Conservation (phyloP, 75 land plant species). For the Picea glauca region DNA sequence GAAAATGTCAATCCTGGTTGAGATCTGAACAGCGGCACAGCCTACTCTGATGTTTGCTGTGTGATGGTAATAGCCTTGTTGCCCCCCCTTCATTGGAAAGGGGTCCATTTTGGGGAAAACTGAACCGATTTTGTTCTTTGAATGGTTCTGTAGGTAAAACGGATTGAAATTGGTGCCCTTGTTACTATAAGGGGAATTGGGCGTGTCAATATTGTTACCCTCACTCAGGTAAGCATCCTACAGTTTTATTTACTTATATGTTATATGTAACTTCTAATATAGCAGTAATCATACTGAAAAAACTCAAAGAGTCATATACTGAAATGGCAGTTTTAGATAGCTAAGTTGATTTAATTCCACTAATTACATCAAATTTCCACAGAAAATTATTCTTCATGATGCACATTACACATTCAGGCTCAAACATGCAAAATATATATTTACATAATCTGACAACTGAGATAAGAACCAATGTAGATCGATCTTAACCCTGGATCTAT, state of each 20-base stretch:
- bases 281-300: neutral
- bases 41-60: too few species aligned
- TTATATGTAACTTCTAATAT: constrained; percentile 1
- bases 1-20: too few species aligned
- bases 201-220: constrained; percentile 58
- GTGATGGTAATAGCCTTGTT: too few species aligned
- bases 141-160: constrained; percentile 45
- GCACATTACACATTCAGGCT: neutral
- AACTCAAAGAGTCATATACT: too few species aligned
- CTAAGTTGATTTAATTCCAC: neutral
- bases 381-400: neutral
- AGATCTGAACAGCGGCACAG: too few species aligned
- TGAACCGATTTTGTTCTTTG: constrained; percentile 5
- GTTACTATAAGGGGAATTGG: constrained; percentile 85
- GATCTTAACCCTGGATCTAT: too few species aligned
- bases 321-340: constrained; percentile 1
- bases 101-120: too few species aligned
- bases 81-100: too few species aligned
- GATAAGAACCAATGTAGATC: neutral
- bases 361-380: neutral
- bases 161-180: constrained; percentile 73
- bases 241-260: neutral
- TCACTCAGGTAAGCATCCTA: constrained; percentile 46
- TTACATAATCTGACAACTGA: neutral
- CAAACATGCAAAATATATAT: neutral